Evolutionary conservation across 768 basidiomycete genomes (phyloP).

Genomic region (Hygrocybe coccinea): DNA sequence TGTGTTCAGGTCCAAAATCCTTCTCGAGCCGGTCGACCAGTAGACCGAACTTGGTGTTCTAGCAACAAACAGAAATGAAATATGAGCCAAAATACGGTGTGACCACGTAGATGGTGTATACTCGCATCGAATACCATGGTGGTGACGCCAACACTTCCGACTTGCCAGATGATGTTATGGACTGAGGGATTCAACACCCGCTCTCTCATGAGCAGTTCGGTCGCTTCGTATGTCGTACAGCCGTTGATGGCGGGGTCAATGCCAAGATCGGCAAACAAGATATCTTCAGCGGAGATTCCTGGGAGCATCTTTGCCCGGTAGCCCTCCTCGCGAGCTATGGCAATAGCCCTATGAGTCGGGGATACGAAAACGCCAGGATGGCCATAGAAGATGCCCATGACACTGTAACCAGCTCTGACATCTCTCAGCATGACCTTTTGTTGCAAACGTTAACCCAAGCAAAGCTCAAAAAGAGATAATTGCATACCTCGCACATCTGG

Average conservation of each 20-base stretch:
- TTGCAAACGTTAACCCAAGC: background rate
- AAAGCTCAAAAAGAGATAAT: background rate
- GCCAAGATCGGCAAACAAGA: background rate
- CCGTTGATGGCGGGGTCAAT: background rate
- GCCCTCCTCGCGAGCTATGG: slow-evolving; percentile 1
- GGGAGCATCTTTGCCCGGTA: background rate
- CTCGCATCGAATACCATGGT: background rate
- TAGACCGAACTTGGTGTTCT: background rate
- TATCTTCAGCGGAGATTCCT: background rate
- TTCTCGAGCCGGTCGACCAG: background rate
- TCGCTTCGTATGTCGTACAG: background rate
- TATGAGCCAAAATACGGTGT: background rate
- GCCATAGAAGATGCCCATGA: background rate
- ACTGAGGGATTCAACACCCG: background rate
- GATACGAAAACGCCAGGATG: background rate
- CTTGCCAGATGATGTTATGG: background rate
- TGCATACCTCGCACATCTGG: background rate
- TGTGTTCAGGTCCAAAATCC: background rate
- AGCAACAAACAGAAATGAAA: background rate
- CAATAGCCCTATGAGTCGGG: background rate
- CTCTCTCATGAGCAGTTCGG: background rate
- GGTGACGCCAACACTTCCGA: background rate
- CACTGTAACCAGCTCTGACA: background rate
- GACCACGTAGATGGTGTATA: background rate
- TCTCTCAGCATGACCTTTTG: background rate